Evolutionary conservation across 495 filamentous ascomycete genomes (phyloP).

Genomic region (Pseudoneurospora amorphoporcata): DNA sequence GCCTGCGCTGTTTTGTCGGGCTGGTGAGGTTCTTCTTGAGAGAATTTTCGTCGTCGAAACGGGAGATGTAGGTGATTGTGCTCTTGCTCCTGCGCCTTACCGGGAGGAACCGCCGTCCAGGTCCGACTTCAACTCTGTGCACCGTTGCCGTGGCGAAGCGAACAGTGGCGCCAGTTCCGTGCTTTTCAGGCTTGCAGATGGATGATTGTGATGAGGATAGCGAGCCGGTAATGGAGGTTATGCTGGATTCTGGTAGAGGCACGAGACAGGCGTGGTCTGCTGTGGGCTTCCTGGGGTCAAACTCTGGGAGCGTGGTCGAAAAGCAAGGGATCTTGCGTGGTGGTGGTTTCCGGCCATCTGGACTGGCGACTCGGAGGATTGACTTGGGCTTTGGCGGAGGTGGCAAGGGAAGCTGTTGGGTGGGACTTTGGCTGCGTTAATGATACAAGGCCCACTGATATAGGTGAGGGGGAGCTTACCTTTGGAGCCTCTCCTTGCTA

Average conservation of each 20-base stretch:
- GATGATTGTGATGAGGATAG: background rate
- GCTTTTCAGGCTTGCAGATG: background rate
- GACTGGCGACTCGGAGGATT: conserved; percentile 22
- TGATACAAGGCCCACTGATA: background rate
- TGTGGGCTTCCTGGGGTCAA: conserved; percentile 4
- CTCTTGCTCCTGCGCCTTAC: conserved; percentile 26
- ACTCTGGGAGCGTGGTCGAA: conserved; percentile 7
- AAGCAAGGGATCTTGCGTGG: conserved; percentile 10
- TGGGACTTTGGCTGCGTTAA: conserved; percentile 1
- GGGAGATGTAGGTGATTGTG: conserved; percentile 24
- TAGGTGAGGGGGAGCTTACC: conserved; percentile 1
- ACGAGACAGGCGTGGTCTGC: conserved; percentile 1
- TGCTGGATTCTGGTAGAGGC: background rate
- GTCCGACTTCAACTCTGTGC: conserved; percentile 22
- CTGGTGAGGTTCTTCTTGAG: conserved; percentile 16
- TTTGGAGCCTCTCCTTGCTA: conserved; percentile 6
- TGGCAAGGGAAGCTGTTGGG: conserved; percentile 2
- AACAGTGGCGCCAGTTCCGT: conserved; percentile 14
- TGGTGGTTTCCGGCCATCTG: conserved; percentile 11
- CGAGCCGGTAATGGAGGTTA: background rate
- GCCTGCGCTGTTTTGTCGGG: conserved; percentile 20
- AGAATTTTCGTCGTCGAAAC: conserved; percentile 15
- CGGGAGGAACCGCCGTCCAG: conserved; percentile 20
- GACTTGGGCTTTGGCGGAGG: conserved; percentile 15
- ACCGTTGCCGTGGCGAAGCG: conserved; percentile 24